phyloP scores from a whole-genome alignment of 768 basidiomycete genomes.

The Naematelia encephala region DNA sequence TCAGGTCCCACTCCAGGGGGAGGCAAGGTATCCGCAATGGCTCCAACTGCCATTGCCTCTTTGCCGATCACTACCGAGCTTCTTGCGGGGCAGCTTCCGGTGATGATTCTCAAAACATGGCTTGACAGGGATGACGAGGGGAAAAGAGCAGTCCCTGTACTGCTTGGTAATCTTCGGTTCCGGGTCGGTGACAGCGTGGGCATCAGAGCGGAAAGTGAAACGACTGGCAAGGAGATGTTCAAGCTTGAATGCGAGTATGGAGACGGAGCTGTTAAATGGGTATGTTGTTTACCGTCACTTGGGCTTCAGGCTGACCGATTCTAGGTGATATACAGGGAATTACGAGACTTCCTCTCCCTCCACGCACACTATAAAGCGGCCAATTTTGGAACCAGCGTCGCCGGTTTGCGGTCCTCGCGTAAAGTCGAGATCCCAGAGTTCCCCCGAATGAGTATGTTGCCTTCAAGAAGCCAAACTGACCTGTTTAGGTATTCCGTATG shows the following conservation, averaged over 20 bases:
- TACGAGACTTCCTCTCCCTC: conserved; percentile 84
- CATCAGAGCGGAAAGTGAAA: conserved; percentile 27
- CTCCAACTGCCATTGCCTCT: conserved; percentile 37
- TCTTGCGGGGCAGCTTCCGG: conserved; percentile 47
- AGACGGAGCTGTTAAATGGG: conserved; percentile 87
- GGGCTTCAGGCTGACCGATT: neutral
- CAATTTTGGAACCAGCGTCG: conserved; percentile 55
- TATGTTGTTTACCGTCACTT: conserved; percentile 49
- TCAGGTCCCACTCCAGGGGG: conserved; percentile 21
- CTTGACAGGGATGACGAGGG: conserved; percentile 51
- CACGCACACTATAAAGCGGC: conserved; percentile 86
- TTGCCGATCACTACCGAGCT: conserved; percentile 50
- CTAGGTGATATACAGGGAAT: conserved; percentile 60
- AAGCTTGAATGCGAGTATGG: conserved; percentile 77
- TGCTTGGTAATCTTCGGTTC: conserved; percentile 49
- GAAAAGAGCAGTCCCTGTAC: conserved; percentile 47
- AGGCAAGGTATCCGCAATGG: conserved; percentile 32
- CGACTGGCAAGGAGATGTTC: conserved; percentile 51
- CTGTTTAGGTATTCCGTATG: conserved; percentile 72
- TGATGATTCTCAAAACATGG: conserved; percentile 51
- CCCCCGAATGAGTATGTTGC: conserved; percentile 60
- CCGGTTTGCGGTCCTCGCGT: conserved; percentile 65
- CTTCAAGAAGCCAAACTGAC: neutral
- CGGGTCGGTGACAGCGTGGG: conserved; percentile 51
- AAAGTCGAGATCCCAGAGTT: conserved; percentile 81